Base-by-base conservation (phyloP, 352 stramenopile genomes). In the Pythium biforme region DNA sequence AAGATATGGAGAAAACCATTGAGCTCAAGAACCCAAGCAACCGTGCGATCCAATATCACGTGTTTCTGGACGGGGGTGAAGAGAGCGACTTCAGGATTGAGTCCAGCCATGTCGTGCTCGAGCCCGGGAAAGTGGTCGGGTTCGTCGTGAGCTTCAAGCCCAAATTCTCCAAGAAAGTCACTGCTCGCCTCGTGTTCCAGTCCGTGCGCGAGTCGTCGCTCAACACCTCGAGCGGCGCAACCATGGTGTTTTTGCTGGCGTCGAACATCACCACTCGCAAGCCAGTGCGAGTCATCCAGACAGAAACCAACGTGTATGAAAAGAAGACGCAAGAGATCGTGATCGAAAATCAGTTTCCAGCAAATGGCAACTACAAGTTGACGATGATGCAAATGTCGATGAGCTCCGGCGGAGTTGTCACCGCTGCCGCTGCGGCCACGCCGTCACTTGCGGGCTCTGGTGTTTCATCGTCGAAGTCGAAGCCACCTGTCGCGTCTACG, bases 11-110 rank as follows among this genome's bases (percentile, higher is more conserved):
- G 15, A 98, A 98, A 49, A 96, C 68, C 8, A 98, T 98, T 31
- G 95, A 98, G 62, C 74, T 98, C 2, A 91, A 88, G 60, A 98
- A 98, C 58, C 89, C 93, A 7, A 93, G 86, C 20, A 74, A 76
- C 3, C 84, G 80, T 7, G 68, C 79, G 5, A 81, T 98, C 34
- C 75, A 70, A 4, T 98, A 98, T 56, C 76, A 93, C 5, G 90
- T 98, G 3, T 93, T 90, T 41, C 60, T 98, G 2, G 88, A 97
- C 46, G 84, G 66, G 31, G 55, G 51, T 12, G 50, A 61, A 34
- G 55, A 62, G 2, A 86, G 75, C n/a, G 81, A 85, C 19, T 95
- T 94, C 55, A 84, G 69, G 5, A 92, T 95, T 23, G 79, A 91
- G 33, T 75, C 79, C 0, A 89, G 74, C 33, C 69, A 80, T 10